Evolutionary conservation across 2,329 filamentous ascomycete genomes (phyloP), one percentile per base, ranked within the genome.

Genomic region (Talaromyces funiculosus): DNA sequence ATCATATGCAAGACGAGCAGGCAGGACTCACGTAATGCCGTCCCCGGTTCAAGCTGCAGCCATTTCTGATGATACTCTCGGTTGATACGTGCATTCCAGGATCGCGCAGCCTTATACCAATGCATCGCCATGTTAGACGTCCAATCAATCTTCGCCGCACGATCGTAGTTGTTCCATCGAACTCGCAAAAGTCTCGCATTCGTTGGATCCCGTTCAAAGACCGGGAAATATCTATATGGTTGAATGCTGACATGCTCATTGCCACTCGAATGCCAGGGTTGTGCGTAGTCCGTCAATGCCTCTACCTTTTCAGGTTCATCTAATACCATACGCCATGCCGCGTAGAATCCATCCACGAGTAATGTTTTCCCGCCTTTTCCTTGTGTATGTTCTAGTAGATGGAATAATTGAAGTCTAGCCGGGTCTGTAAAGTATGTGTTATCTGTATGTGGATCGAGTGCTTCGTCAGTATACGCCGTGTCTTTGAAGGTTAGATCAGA

Each of bases 391-490:
- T 90, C 94, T 29, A 97, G 83, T 51, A 97, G 80, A 71, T 99
- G 94, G 74, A 99, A 95, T 26, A 94, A 86, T 73, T 99, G 94
- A 35, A 99, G 82, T 9, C 93, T 91, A 2, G 90, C 87, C 0
- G 94, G 93, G 64, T 97, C 93, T 22, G 86, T 92, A 77, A 97
- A 97, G 75, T 99, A 97, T 0, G 93, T 96, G 6, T 86, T 97
- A 76, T 99, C 94, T 1, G 93, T 97, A 74, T 99, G 94, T 0
- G 90, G 88, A 20, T 86, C 85, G 2, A 99, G 83, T 1, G 87
- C 86, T 55, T 94, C 81, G 67, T 89, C 91, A 1, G 93, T 97
- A 77, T 97, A 99, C 3, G 92, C 92, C 1, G 90, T 95, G 69
- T 96, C 92, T 65, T 92, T 92, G 70, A 88, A 88, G 29, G 90